Evolutionary conservation across 179 eudicot genomes (phyloP), one percentile per base, ranked within the genome.

Genomic region (Camellia oleifera): DNA sequence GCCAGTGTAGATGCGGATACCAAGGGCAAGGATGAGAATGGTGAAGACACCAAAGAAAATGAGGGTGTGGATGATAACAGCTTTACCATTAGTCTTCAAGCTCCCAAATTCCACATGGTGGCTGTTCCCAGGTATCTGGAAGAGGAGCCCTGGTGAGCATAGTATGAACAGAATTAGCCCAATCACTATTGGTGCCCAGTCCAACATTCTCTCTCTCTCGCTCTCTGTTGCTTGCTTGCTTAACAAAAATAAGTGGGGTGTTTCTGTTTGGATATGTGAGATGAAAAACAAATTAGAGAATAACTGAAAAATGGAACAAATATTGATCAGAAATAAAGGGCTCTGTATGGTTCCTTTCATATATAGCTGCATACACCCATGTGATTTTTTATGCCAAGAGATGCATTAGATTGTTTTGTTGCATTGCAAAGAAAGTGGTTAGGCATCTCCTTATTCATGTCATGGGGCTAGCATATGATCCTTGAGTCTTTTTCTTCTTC

Each of bases 151-250:
- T 18, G 91, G 89, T 9, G 88, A 84, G 0, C 86, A 74, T 11
- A 86, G 74, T 15, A 88, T 76, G 84, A 86, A 88, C 23, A 88
- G 70, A 18, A 88, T 7, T 11, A 82, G 46, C 45, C 89, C 88
- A 12, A 88, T 73, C 40, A 88, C 4, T 20, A 88, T 50, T 0
- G 91, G 91, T 18, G 83, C 91, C 91, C 91, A 88, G 66, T 88
- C 88, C 75, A 75, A 2, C 89, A 88, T 88, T n/a, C 14, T 58
- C 48, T 32, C 40, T 32, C 40, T 32, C 40, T 32, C 40, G 1
- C 40, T 32, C 40, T 26, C 32, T 26, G 1, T 32, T 32, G 40
- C 40, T 32, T 32, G 40, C 40, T 32, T 32, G 40, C 40, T 32
- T 32, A 32, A 32, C 40, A 32, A 32, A 1, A 32, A 32, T 32